These are phyloP conservation scores for Sanguinoderma infundibulare DNA, from an alignment of 1,284 basidiomycete species.

Conservation along the genomic window DNA sequence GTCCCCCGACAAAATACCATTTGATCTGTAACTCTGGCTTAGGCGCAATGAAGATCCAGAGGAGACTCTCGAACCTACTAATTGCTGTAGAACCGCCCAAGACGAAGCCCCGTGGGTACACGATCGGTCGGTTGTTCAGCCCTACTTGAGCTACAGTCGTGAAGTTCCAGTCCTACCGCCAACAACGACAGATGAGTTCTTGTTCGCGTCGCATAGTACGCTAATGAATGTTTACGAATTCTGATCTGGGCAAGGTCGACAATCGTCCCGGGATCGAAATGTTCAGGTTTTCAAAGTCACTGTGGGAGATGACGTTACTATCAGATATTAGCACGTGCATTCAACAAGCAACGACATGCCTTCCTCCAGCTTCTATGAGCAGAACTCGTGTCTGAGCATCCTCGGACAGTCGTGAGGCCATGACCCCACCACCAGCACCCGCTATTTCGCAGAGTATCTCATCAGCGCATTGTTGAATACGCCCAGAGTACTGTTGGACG, in stretches of 20 bases:
- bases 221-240: not conserved
- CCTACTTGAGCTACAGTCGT: conserved; percentile 27
- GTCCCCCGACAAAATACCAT: conserved; percentile 47
- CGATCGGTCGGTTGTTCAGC: conserved; percentile 31
- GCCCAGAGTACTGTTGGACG: not conserved
- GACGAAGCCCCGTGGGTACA: conserved; percentile 28
- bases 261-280: not conserved
- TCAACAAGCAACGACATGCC: not conserved
- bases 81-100: conserved; percentile 31
- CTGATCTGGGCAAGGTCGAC: not conserved
- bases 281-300: conserved; percentile 2
- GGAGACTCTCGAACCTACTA: conserved; percentile 19
- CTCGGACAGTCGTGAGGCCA: conserved; percentile 34
- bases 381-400: conserved; percentile 22
- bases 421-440: conserved; percentile 26
- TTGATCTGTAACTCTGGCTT: conserved; percentile 37
- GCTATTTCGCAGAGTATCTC: conserved; percentile 1
- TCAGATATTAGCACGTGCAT: not conserved
- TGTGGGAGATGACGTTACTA: not conserved
- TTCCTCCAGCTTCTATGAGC: conserved; percentile 32
- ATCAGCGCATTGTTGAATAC: not conserved
- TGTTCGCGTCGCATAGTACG: not conserved
- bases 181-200: not conserved
- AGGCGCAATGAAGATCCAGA: conserved; percentile 2
- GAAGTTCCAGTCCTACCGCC: conserved; percentile 24